phyloP scores from a whole-genome alignment of 2,329 filamentous ascomycete species.

The Cladosporium velox region DNA sequence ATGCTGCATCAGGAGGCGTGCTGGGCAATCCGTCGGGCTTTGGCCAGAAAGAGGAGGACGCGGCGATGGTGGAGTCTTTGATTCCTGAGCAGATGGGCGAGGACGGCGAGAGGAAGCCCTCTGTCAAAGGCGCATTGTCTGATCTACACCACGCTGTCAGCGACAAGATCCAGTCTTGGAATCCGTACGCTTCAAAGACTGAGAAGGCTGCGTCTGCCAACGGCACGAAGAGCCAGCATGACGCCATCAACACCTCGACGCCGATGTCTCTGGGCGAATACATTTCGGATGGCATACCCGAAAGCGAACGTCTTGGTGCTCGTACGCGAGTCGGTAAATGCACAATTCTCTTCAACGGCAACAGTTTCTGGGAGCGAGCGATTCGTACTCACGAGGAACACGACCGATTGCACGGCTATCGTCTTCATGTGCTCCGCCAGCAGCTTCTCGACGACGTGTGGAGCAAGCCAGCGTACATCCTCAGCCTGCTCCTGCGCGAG shows the following conservation, averaged over 20 bases:
- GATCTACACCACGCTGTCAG: constrained; percentile 38
- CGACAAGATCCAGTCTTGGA: constrained; percentile 37
- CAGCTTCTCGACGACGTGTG: constrained; percentile 47
- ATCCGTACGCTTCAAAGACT: constrained; percentile 26
- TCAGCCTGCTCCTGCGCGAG: constrained; percentile 43
- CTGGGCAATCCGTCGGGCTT: constrained; percentile 31
- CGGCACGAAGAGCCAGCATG: not conserved
- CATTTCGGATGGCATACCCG: constrained; percentile 30
- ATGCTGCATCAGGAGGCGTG: constrained; percentile 27
- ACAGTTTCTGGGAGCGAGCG: constrained; percentile 44
- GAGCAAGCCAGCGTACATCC: constrained; percentile 49
- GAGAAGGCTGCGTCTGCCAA: constrained; percentile 1
- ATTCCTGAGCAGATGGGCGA: not conserved
- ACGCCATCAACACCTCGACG: constrained; percentile 9
- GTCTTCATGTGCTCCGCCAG: constrained; percentile 45
- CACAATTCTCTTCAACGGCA: constrained; percentile 43
- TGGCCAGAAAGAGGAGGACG: constrained; percentile 22
- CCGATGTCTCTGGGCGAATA: constrained; percentile 25
- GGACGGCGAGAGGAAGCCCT: constrained; percentile 26
- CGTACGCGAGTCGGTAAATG: constrained; percentile 41
- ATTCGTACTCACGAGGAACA: constrained; percentile 46
- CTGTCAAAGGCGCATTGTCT: constrained; percentile 36
- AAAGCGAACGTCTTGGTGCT: constrained; percentile 34
- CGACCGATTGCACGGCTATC: constrained; percentile 45
- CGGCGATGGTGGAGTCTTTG: not conserved